phyloP scores from a whole-genome alignment of 371 early-diverging fungal species.

The Mortierella sp. region DNA sequence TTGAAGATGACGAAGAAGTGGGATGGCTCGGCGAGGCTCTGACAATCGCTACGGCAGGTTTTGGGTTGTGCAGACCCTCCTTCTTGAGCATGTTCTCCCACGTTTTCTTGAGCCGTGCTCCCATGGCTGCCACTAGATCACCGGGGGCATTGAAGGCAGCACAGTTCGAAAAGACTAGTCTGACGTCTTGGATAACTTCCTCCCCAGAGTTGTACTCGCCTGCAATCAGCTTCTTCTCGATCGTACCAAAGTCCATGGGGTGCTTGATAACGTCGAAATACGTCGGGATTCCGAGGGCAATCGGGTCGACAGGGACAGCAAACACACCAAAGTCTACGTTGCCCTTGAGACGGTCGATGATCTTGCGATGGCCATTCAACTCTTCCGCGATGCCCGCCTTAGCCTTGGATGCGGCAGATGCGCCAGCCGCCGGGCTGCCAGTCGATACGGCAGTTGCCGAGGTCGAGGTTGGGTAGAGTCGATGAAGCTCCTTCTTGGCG shows the following conservation, averaged over 20 bases:
- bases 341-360: conserved; percentile 60
- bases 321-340: conserved; percentile 62
- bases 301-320: conserved; percentile 81
- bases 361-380: conserved; percentile 40
- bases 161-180: conserved; percentile 69
- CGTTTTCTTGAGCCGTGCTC: conserved; percentile 36
- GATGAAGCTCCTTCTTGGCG: conserved; percentile 49
- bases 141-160: conserved; percentile 52
- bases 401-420: conserved; percentile 18
- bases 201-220: conserved; percentile 61
- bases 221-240: conserved; percentile 77
- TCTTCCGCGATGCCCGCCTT: conserved; percentile 29
- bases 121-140: conserved; percentile 45
- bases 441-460: conserved; percentile 9
- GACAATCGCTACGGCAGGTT: conserved; percentile 4
- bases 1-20: conserved; percentile 2
- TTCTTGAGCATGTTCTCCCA: conserved; percentile 51
- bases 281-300: conserved; percentile 80
- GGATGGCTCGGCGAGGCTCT: background rate
- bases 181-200: conserved; percentile 65
- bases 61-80: conserved; percentile 38
- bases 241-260: conserved; percentile 98
- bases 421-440: conserved; percentile 10
- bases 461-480: conserved; percentile 36
- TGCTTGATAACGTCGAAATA: conserved; percentile 89